Evolutionary conservation across 225 moss, liverwort and hornwort species (phyloP).

Genomic region (Climacium dendroides): DNA sequence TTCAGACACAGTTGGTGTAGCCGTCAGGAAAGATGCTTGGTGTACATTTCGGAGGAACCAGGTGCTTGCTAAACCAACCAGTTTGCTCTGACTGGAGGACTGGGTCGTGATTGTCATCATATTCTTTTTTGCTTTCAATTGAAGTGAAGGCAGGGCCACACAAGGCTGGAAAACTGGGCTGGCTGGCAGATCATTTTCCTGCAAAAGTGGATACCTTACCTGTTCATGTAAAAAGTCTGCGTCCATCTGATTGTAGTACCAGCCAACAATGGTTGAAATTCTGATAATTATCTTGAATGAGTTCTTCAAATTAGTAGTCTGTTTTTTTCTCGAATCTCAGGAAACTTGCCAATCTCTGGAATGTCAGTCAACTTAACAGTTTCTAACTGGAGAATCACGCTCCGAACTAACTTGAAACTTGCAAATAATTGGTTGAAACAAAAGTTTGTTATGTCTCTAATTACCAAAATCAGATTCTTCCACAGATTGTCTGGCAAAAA

Average conservation of each 20-base stretch:
- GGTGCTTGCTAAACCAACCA: neutral
- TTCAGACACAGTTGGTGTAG: neutral
- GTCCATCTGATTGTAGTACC: neutral
- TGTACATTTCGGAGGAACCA: neutral
- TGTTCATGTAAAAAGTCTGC: neutral
- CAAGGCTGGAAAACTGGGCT: neutral
- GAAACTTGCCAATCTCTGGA: neutral
- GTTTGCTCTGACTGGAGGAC: neutral
- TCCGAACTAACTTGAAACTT: too few species aligned
- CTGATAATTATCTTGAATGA: neutral
- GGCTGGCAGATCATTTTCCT: neutral
- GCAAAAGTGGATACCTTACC: neutral
- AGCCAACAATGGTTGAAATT: neutral
- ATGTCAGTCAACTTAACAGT: neutral
- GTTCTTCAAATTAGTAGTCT: neutral
- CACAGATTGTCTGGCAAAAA: neutral
- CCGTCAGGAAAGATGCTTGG: neutral
- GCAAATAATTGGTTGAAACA: neutral
- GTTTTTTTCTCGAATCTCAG: neutral
- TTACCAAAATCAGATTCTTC: neutral
- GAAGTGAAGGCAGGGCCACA: neutral
- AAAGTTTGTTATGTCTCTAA: neutral
- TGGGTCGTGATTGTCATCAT: neutral
- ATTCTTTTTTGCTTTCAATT: neutral
- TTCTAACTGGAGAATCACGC: neutral